Evolutionary conservation across 2,329 filamentous ascomycete genomes (phyloP), one percentile per base, ranked within the genome.

Genomic region (Aspergillus costaricaensis): DNA sequence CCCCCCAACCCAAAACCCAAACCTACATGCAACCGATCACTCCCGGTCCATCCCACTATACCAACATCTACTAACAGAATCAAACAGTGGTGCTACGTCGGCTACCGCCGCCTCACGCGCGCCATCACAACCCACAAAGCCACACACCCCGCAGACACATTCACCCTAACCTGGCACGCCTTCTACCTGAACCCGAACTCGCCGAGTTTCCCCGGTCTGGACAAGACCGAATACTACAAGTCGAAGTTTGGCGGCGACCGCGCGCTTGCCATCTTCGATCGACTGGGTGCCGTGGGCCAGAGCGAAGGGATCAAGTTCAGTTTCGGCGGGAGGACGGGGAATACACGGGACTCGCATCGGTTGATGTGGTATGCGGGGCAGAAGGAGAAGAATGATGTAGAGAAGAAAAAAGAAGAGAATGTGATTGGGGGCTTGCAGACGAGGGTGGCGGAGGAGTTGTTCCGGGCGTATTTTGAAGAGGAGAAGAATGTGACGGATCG

Each of bases 311-410:
- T 96, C 70, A 76, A 85, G 52, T 96, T 96, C 76, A 84, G 84
- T 21, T 90, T 88, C 65, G 84, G 85, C 12, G 90, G 91, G 57
- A 85, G 83, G 65, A 87, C 87, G 5, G 92, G 92, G 51, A 90
- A 88, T 69, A 94, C 91, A 17, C 82, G 91, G 19, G 90, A 96
- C 68, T 90, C 89, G 59, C 92, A 96, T 75, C 85, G 92, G 3
- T 72, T 94, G 62, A 83, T 93, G 48, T 86, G 92, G 77, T 82
- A 92, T 58, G 91, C 75, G 76, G 86, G 81, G 70, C 79, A 72
- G 71, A 87, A 84, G 65, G 68, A 72, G 54, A 65, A 60, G 27
- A 58, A 67, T 25, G 15, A 15, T n/a, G 19, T 21, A 19, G 50
- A 10, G 19, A 50, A 14, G 19, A 17, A 6, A 30, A 41, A 27